These are phyloP conservation scores for Anthracocystis setariae DNA, from an alignment of 1,284 basidiomycete species.

Conservation along the genomic window DNA sequence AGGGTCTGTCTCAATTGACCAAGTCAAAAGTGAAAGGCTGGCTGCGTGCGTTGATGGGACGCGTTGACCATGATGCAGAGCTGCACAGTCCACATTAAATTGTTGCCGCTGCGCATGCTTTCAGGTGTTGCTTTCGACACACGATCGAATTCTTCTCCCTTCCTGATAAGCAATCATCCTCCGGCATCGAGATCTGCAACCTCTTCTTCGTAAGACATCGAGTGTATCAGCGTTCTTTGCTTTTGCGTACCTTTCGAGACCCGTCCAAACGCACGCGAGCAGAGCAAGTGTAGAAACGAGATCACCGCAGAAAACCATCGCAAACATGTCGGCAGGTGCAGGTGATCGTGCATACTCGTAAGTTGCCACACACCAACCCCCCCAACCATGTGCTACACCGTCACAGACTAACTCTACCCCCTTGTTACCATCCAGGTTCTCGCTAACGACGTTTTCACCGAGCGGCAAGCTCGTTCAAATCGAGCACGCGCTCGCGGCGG, in stretches of 20 bases:
- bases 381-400: no score
- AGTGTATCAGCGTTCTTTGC: no score
- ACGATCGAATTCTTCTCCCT: no score
- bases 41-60: conserved; percentile 22
- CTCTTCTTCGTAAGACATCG: not conserved
- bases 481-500: conserved; percentile 97
- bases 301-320: no score
- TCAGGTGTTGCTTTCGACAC: conserved; percentile 21
- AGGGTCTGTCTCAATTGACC: no score
- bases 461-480: conserved; percentile 90
- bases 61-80: conserved; percentile 25
- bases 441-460: conserved; percentile 97
- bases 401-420: no score
- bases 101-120: not conserved
- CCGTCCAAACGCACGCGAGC: no score
- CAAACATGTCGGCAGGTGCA: conserved; percentile 63
- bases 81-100: not conserved
- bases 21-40: no score
- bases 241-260: no score
- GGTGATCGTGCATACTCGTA: conserved; percentile 65
- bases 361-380: no score
- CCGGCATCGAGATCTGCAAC: not conserved
- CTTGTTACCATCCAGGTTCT: no score
- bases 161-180: not conserved
- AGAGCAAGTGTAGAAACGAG: no score